Base-by-base conservation (phyloP, 2,329 filamentous ascomycete species). In the Parastagonospora avenae region DNA sequence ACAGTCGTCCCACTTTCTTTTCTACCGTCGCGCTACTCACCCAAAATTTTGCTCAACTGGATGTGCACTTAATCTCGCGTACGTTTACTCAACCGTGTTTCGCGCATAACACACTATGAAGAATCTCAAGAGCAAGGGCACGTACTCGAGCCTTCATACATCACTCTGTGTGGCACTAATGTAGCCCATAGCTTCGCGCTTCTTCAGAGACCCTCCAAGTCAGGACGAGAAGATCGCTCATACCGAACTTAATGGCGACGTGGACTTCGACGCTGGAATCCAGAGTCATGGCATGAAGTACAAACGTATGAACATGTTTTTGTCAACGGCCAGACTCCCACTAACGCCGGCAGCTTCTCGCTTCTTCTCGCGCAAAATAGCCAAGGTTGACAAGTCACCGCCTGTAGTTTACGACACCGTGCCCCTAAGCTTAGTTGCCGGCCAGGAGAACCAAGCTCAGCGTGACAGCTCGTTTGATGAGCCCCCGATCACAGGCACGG, bases 81-180 rank as follows among this genome's bases (percentile, higher is more conserved):
- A 3, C 19, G 19, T 5, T 24, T 5, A 24, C 19, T 24, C 19
- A 24, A 24, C 19, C 19, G 19, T 24, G 19, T 24, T 24, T 1
- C 37, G 19, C 8, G 37, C 19, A 4, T 8, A 32, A 32, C 3
- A 27, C 16, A 55, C 9, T 4, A 64, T 63, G 63, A 61, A 61
- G 41, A 57, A 47, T 14, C 51, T 67, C 31, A 60, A 55, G 42
- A 42, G 32, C 15, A 63, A 61, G 57, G 58, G 63, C 58, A 59
- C 15, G 46, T 11, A 42, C 8, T 42, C 16, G 11, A 39, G 2
- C n/a, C 15, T 32, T 14, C 31, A 7, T 6, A 16, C 8, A 32
- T 19, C 10, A 7, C 6, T n/a, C 7, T 2, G 32, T 8, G 6
- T 12, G 2, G 7, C 32, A n/a, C 32, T 35, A 15, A 35, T n/a